These are phyloP conservation scores for Phytophthora litchii DNA, from an alignment of 352 stramenopile genomes.

Conservation along the genomic window DNA sequence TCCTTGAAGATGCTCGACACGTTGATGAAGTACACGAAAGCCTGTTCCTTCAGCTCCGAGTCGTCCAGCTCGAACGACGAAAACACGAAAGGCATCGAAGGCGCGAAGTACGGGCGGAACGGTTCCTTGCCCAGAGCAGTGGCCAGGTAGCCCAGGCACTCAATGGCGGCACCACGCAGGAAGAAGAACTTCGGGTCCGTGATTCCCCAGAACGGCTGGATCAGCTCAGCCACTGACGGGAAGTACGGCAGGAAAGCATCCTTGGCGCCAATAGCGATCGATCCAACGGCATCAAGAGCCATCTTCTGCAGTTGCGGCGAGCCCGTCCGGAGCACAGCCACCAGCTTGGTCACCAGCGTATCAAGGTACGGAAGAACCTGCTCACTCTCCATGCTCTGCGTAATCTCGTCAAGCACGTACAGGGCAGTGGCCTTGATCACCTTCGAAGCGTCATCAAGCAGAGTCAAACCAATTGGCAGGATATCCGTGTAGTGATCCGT, in stretches of 20 bases:
- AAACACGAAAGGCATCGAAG: constrained; percentile 95
- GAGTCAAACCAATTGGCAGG: constrained; percentile 94
- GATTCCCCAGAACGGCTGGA: constrained; percentile 91
- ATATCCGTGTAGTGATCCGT: constrained; percentile 95
- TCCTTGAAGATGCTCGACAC: constrained; percentile 97
- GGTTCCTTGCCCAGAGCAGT: constrained; percentile 95
- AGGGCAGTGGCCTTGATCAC: constrained; percentile 96
- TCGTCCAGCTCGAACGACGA: constrained; percentile 93
- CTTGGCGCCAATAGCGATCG: constrained; percentile 97
- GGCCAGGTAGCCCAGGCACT: constrained; percentile 98
- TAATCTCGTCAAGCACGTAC: constrained; percentile 99
- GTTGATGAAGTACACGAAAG: constrained; percentile 98
- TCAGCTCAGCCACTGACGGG: constrained; percentile 82
- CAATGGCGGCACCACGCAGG: constrained; percentile 94
- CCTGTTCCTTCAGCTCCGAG: constrained; percentile 97
- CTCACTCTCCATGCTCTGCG: constrained; percentile 96
- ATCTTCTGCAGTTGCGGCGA: constrained; percentile 97
- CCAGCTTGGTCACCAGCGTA: constrained; percentile 95
- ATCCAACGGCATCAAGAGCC: constrained; percentile 95
- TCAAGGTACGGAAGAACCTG: constrained; percentile 95
- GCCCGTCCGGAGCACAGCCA: constrained; percentile 91
- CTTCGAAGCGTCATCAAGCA: constrained; percentile 94
- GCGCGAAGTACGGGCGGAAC: constrained; percentile 95
- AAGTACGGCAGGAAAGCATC: constrained; percentile 97
- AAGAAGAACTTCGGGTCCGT: constrained; percentile 94